A percentile compares a stretch with the other conserved stretches of the same genome.
These are phyloP conservation scores for Lipomyces japonicus DNA, from an alignment of 805 yeast species.

Conservation along the genomic window DNA sequence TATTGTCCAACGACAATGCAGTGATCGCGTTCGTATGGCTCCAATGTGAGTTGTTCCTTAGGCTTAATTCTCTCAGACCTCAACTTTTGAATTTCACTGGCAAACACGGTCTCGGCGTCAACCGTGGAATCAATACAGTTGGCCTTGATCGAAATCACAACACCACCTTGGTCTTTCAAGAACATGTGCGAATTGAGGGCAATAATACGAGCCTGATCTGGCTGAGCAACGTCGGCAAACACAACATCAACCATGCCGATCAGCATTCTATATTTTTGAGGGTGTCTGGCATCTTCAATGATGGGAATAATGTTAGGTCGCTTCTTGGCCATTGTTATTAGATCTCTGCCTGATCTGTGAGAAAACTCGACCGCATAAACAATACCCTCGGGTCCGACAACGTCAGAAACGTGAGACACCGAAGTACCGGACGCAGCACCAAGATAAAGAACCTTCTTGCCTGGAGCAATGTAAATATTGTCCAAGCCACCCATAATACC, in stretches of 20 bases:
- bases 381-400: constrained; percentile 98
- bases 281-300: constrained; percentile 99
- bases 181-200: constrained; percentile 97
- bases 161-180: constrained; percentile 98
- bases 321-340: constrained; percentile 99
- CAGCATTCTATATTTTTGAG: constrained; percentile 99
- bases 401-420: constrained; percentile 95
- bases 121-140: constrained; percentile 99
- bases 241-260: constrained; percentile 98
- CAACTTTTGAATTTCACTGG: constrained; percentile 98
- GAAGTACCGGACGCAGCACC: constrained; percentile 99
- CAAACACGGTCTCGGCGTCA: constrained; percentile 98
- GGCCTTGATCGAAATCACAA: constrained; percentile 97
- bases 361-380: constrained; percentile 99
- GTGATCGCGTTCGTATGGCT: constrained; percentile 99
- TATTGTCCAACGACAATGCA: constrained; percentile 98
- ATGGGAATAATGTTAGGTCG: constrained; percentile 98
- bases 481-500: constrained; percentile 99
- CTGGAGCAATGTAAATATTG: constrained; percentile 95
- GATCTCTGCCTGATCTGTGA: constrained; percentile 99
- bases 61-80: constrained; percentile 99
- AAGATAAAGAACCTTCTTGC: constrained; percentile 91
- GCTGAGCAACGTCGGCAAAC: constrained; percentile 99
- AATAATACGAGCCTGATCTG: constrained; percentile 99
- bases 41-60: constrained; percentile 95